phyloP scores from a whole-genome alignment of 225 moss, liverwort and hornwort genomes.

The Marchantia paleacea region DNA sequence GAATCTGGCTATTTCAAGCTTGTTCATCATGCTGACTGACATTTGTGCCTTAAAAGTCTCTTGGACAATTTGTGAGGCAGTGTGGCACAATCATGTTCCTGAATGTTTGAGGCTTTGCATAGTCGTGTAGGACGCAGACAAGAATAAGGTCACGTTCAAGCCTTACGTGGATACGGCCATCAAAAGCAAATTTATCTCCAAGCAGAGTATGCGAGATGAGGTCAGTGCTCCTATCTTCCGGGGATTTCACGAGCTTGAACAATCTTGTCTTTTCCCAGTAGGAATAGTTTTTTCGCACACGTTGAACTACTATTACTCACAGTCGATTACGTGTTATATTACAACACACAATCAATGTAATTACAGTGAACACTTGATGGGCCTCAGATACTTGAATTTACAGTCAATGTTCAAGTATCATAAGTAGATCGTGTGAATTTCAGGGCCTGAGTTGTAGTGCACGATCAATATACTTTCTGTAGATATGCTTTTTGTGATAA shows the following conservation, averaged over 20 bases:
- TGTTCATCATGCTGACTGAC: background rate
- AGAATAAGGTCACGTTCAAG: slow-evolving; percentile 49
- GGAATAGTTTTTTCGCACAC: too few relatives aligned
- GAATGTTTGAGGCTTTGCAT: background rate
- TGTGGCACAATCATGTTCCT: background rate
- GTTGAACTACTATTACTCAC: background rate
- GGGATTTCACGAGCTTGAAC: background rate
- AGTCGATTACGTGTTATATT: background rate
- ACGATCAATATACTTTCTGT: too few relatives aligned
- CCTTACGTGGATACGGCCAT: slow-evolving; percentile 56
- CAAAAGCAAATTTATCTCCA: slow-evolving; percentile 46
- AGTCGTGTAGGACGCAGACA: slow-evolving; percentile 54
- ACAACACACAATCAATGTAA: too few relatives aligned
- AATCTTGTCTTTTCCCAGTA: background rate
- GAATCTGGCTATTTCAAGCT: background rate
- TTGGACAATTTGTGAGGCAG: background rate
- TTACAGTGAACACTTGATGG: background rate
- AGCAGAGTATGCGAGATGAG: slow-evolving; percentile 63
- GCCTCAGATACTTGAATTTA: background rate
- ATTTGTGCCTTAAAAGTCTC: background rate
- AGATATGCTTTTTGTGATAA: too few relatives aligned
- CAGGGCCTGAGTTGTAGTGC: too few relatives aligned
- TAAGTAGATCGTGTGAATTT: too few relatives aligned
- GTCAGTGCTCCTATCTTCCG: slow-evolving; percentile 26
- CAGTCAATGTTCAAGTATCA: background rate